phyloP scores from a whole-genome alignment of 2,329 filamentous ascomycete genomes.

The Chaetothyriales sp. region DNA sequence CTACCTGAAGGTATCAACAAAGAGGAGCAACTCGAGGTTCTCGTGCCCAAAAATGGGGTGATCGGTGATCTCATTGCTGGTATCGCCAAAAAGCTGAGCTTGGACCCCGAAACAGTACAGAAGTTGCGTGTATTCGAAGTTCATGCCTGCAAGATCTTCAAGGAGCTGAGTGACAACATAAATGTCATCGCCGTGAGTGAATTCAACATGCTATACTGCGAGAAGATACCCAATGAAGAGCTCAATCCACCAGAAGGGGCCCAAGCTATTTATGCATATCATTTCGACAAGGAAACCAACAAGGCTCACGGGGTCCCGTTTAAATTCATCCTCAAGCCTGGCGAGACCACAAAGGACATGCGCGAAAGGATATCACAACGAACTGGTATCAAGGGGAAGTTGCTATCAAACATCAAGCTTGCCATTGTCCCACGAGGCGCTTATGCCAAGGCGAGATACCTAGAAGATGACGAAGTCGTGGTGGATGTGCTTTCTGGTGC shows the following conservation, averaged over 20 bases:
- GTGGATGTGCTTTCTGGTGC: constrained; percentile 55
- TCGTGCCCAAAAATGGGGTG: constrained; percentile 74
- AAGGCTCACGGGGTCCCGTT: constrained; percentile 83
- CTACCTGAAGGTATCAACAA: constrained; percentile 82
- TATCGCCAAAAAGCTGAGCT: constrained; percentile 63
- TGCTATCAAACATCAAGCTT: constrained; percentile 97
- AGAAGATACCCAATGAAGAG: constrained; percentile 61
- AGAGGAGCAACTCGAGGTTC: constrained; percentile 67
- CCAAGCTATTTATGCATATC: constrained; percentile 63
- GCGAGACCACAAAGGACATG: constrained; percentile 75
- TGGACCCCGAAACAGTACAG: constrained; percentile 59
- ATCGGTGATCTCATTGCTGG: constrained; percentile 63
- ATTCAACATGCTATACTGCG: constrained; percentile 66
- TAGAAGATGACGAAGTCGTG: constrained; percentile 54
- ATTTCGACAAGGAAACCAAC: constrained; percentile 79
- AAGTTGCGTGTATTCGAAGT: constrained; percentile 70
- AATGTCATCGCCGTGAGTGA: constrained; percentile 73
- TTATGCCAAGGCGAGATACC: constrained; percentile 65
- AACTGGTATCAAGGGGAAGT: constrained; percentile 92
- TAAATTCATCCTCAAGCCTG: constrained; percentile 69
- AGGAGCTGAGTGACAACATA: constrained; percentile 55
- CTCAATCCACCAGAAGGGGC: constrained; percentile 46
- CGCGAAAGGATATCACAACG: constrained; percentile 88
- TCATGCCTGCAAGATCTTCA: constrained; percentile 69
- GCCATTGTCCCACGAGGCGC: constrained; percentile 55